phyloP scores from a whole-genome alignment of 2,329 filamentous ascomycete genomes.

The Pseudocercospora crystallina region DNA sequence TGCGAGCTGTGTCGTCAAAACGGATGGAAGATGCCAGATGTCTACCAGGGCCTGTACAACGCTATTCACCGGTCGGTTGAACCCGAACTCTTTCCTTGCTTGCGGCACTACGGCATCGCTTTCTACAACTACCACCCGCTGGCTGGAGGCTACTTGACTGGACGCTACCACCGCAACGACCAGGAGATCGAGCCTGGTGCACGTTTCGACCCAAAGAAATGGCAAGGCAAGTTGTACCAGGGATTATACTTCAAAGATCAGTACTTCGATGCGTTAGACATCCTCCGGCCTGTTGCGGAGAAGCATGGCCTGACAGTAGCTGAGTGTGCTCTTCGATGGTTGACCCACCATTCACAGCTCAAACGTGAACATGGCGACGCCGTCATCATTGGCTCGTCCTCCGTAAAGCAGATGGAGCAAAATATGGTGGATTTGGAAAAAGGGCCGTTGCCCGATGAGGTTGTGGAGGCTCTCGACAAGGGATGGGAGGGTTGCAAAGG shows the following conservation, averaged over 20 bases:
- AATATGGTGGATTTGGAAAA: constrained; percentile 43
- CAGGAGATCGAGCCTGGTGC: constrained; percentile 37
- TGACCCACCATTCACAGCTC: constrained; percentile 44
- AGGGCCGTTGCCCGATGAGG: constrained; percentile 34
- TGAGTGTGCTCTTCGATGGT: constrained; percentile 49
- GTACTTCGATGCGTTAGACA: constrained; percentile 47
- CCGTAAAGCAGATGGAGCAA: constrained; percentile 38
- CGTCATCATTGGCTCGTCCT: constrained; percentile 43
- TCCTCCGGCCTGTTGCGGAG: constrained; percentile 37
- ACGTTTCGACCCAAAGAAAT: constrained; percentile 42
- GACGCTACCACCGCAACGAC: constrained; percentile 40
- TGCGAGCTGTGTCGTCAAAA: constrained; percentile 45
- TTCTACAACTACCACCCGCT: constrained; percentile 46
- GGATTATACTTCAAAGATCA: constrained; percentile 43
- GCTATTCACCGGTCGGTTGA: constrained; percentile 42
- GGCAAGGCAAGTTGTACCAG: constrained; percentile 40
- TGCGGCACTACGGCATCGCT: constrained; percentile 44
- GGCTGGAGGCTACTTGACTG: constrained; percentile 49
- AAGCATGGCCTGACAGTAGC: constrained; percentile 45
- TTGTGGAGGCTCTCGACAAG: constrained; percentile 2
- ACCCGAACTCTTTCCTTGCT: constrained; percentile 44
- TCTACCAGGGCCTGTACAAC: constrained; percentile 51
- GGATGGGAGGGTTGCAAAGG: constrained; percentile 10
- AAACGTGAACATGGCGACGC: constrained; percentile 37
- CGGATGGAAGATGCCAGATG: constrained; percentile 44